These are phyloP conservation scores for Wickerhamomyces sp. DNA, from an alignment of 1,139 yeast genomes.

Conservation along the genomic window DNA sequence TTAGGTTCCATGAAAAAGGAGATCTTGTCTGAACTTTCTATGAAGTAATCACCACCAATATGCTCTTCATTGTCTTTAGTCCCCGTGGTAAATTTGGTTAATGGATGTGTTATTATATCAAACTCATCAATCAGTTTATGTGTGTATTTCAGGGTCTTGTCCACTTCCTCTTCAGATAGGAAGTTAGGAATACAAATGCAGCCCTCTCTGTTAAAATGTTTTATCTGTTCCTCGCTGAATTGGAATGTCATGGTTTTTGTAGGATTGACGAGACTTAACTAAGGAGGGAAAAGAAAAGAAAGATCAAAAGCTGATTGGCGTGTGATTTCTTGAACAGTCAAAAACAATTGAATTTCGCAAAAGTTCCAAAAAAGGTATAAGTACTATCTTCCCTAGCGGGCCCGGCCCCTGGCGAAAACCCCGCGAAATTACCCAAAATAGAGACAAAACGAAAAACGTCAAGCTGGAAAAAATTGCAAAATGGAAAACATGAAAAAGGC, in stretches of 20 bases:
- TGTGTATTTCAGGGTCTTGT: conserved; percentile 38
- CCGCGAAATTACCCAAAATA: too few relatives aligned
- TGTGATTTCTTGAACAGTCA: too few relatives aligned
- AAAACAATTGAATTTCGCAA: too few relatives aligned
- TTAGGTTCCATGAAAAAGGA: conserved; percentile 69
- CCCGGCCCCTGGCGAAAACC: too few relatives aligned
- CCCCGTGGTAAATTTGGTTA: conserved; percentile 66
- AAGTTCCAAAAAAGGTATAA: too few relatives aligned
- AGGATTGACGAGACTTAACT: too few relatives aligned
- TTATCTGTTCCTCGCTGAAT: conserved; percentile 35
- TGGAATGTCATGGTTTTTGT: neutral
- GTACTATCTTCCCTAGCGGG: too few relatives aligned
- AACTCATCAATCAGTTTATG: conserved; percentile 42
- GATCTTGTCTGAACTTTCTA: conserved; percentile 65
- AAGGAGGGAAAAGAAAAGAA: too few relatives aligned
- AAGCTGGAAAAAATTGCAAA: too few relatives aligned
- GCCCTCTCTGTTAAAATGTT: conserved; percentile 50
- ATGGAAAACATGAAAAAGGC: too few relatives aligned
- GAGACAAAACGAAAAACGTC: too few relatives aligned
- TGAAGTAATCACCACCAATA: conserved; percentile 70
- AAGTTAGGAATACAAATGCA: conserved; percentile 58
- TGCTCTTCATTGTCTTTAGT: conserved; percentile 44
- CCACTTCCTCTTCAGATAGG: conserved; percentile 38
- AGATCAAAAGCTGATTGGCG: too few relatives aligned
- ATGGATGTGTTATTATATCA: conserved; percentile 57